phyloP scores from a whole-genome alignment of 805 yeast species.

The Vanderwaltozyma tropicalis region DNA sequence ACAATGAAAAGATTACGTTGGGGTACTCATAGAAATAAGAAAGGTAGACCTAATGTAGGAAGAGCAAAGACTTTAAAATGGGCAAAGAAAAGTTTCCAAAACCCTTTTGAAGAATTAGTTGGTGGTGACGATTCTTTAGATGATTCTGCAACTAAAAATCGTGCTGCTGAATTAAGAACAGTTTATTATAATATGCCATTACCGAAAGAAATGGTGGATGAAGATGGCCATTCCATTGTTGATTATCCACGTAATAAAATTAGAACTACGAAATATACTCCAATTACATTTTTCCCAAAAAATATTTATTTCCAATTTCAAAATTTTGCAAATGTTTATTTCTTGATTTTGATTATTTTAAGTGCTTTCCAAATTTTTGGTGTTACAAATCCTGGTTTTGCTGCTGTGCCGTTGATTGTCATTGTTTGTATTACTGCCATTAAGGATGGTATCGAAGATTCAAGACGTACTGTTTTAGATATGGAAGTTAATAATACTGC shows the following conservation, averaged over 20 bases:
- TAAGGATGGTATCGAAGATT: constrained; percentile 76
- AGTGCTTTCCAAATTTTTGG: constrained; percentile 75
- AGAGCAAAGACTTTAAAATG: constrained; percentile 54
- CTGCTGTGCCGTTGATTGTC: constrained; percentile 71
- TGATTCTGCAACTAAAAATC: constrained; percentile 29
- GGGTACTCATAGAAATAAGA: constrained; percentile 77
- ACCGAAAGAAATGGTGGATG: constrained; percentile 49
- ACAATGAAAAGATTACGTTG: constrained; percentile 67
- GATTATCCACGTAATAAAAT: constrained; percentile 79
- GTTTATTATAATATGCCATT: constrained; percentile 50
- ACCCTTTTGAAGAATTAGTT: constrained; percentile 21
- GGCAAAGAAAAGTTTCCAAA: constrained; percentile 30
- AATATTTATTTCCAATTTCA: constrained; percentile 70
- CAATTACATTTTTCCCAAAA: constrained; percentile 78
- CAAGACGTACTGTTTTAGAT: constrained; percentile 62
- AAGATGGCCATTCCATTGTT: constrained; percentile 47
- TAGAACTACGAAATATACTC: constrained; percentile 92
- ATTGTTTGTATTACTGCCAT: constrained; percentile 66
- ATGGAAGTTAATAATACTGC: constrained; percentile 66
- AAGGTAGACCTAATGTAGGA: constrained; percentile 53
- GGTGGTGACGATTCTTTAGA: constrained; percentile 16
- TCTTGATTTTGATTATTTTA: constrained; percentile 63
- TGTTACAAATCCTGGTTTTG: constrained; percentile 65
- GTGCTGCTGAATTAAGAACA: constrained; percentile 36
- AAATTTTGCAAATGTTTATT: constrained; percentile 85